Conservation (phyloP, 352 stramenopile species). For the Globisporangium recalcitrans region DNA sequence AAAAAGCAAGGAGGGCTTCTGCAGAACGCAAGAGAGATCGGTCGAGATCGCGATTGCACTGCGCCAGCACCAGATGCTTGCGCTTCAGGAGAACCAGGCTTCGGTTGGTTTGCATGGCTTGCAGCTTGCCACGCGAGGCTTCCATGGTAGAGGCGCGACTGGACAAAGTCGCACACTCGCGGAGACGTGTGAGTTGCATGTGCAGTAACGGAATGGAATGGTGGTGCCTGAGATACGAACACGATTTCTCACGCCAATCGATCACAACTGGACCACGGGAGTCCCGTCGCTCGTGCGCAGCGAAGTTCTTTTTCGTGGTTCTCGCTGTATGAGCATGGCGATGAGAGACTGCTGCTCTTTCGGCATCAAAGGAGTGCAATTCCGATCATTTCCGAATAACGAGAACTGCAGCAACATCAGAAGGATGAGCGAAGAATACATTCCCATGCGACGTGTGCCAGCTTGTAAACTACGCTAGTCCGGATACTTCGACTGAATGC, state of each 20-base stretch:
- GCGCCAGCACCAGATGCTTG: neutral
- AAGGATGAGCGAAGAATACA: neutral
- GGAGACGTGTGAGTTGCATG: neutral
- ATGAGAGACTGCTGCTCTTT: neutral
- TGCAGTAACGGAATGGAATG: neutral
- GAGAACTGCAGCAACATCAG: neutral
- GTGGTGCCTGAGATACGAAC: neutral
- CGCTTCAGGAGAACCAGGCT: neutral
- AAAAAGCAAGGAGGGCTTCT: neutral
- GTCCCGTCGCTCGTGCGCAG: neutral
- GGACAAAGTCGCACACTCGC: neutral
- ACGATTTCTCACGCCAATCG: neutral
- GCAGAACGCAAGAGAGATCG: neutral
- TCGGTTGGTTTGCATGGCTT: neutral
- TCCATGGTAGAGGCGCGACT: neutral
- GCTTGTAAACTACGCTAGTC: neutral
- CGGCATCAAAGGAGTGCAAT: neutral
- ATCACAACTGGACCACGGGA: neutral
- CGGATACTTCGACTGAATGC: neutral
- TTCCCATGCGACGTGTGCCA: constrained; percentile 4
- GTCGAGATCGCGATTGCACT: constrained; percentile 1
- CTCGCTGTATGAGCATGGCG: neutral
- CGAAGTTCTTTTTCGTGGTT: neutral
- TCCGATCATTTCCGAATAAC: neutral
- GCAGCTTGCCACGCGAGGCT: neutral